Base-by-base conservation (phyloP, 1,284 basidiomycete genomes). In the Fomitopsis pinicola region DNA sequence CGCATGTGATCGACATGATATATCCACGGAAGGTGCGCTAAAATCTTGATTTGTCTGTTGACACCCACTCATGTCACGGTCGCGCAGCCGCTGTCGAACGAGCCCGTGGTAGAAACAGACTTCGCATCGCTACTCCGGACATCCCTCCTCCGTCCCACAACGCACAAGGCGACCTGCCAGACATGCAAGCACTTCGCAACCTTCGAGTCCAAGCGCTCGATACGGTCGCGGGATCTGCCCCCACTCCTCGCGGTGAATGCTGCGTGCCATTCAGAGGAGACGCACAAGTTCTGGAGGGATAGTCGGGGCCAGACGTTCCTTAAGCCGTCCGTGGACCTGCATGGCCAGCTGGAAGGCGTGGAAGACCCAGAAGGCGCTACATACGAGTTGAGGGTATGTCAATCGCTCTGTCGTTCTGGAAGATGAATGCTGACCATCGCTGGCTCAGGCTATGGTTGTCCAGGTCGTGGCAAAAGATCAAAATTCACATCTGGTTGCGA, bases 191-290 rank as follows among this genome's bases (percentile, higher is more conserved):
- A 87, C 53, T 87, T 89, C 67, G 77, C 89, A 4, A 87, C 82
- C 9, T 89, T 96, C 65, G 83, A 87, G 42, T 88, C 89, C 22
- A 82, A 83, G 48, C 86, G 95, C 5, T 84, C 87, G 0, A 85
- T 96, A 36, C 77, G 87, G 0, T 81, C 82, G 6, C 73, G 73
- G n/a, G 82, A 87, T 60, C 76, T 98, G 3, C 97, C 97, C 0
- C 88, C 92, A 0, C 81, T 98, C n/a, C 77, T 99, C 8, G 89
- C 91, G 0, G 77, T 99, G 66, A 98, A 98, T 72, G 89, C 95
- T 0, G 87, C 86, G 40, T 88, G 94, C 3, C 84, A 89, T 61
- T 88, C 85, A 26, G 85, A 92, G 0, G 95, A 97, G 30, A 85
- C 85, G 55, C 75, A 91, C 42, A 83, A 82, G 54, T 80, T 86